phyloP scores from a whole-genome alignment of 257 asterid species.

The Fraxinus quadrangulata region DNA sequence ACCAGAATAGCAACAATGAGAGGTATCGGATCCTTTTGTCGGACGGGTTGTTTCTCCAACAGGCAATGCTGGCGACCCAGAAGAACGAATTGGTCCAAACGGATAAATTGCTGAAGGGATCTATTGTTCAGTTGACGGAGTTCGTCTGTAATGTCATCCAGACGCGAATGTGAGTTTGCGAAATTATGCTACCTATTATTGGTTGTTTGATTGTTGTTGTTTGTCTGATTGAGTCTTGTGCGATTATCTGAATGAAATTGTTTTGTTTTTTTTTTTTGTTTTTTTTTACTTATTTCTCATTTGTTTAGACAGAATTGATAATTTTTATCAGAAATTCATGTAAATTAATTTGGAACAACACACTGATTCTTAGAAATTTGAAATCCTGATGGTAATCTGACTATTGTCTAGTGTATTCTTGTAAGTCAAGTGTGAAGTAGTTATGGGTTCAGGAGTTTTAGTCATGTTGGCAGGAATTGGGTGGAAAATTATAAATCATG shows the following conservation, averaged over 20 bases:
- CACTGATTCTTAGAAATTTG: not conserved
- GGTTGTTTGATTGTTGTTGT: not conserved
- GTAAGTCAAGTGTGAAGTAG: not conserved
- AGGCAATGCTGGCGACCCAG: slow-evolving; percentile 91
- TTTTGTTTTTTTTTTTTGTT: not conserved
- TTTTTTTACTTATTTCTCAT: not conserved
- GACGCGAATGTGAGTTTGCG: slow-evolving; percentile 54
- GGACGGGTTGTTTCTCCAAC: slow-evolving; percentile 63
- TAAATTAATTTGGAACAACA: not conserved
- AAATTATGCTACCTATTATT: not conserved
- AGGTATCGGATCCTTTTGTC: slow-evolving; percentile 70
- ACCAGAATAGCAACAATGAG: slow-evolving; percentile 40
- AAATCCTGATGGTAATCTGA: not conserved
- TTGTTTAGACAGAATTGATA: not conserved
- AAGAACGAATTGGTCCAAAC: slow-evolving; percentile 62
- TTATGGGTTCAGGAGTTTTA: not conserved
- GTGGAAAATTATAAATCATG: not conserved
- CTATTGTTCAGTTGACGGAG: slow-evolving; percentile 59
- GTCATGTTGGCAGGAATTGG: not conserved
- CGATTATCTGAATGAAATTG: not conserved
- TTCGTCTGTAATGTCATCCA: slow-evolving; percentile 68
- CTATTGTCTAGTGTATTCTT: not conserved
- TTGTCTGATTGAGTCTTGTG: not conserved
- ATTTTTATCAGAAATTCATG: not conserved
- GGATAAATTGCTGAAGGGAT: slow-evolving; percentile 57